Base-by-base conservation (phyloP, 2,329 filamentous ascomycete genomes). In the Nothomitra cinnamomea region DNA sequence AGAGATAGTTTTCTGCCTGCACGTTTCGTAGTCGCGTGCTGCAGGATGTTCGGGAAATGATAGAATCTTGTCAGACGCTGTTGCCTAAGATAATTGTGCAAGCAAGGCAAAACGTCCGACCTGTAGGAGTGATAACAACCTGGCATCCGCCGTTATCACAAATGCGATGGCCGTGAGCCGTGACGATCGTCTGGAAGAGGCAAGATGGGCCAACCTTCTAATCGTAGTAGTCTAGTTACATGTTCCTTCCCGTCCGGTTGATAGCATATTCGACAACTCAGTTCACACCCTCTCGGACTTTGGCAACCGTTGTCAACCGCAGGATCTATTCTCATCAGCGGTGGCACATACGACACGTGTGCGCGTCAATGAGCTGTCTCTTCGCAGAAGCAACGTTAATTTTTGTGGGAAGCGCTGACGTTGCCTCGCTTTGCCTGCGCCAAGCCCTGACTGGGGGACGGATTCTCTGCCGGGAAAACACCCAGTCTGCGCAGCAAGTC, bases 271-370 rank as follows among this genome's bases (percentile, higher is more conserved):
- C 43, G 43, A 48, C 43, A 48, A 48, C 43, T 48, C 43, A 25
- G 19, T 28, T 12, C 43, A 28, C 43, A 48, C 43, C 21, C 43
- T 48, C 43, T 13, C 25, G 13, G 22, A 12, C 28, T 15, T 22
- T 5, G 19, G 25, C 7, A 45, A 10, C 21, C 19, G 42, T 22
- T 22, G 15, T 22, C 42, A 22, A 22, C 17, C 42, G 21, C 24
- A 48, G 4, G 24, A 41, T 48, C 10, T 25, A 22, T 21, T 17
- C 21, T 48, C 43, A 32, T 32, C 28, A 10, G 28, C 28, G 28
- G 43, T 48, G 43, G 22, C 43, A 48, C 43, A 25, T 48, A 28
- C 43, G 43, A 48, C 43, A 48, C 43, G 43, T 48, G 43, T 48
- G 43, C 43, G 22, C 43, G 43, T 12, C 43, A 48, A 22, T 48